Base-by-base conservation (phyloP, 2,329 filamentous ascomycete genomes). In the Teratosphaeria nubilosa region DNA sequence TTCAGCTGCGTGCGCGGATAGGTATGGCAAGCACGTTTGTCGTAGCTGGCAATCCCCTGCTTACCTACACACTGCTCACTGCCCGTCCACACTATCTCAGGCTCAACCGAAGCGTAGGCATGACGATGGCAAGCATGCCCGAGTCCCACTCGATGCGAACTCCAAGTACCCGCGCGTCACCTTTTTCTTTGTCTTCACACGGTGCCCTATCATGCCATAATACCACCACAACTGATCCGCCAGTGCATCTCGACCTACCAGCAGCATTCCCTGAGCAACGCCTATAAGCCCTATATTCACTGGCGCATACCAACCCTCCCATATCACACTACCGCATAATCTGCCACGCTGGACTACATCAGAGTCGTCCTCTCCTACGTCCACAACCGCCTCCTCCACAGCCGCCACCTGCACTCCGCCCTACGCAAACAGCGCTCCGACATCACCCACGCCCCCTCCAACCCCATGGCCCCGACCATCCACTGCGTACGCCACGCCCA, bases 401-500 rank as follows among this genome's bases (percentile, higher is more conserved):
- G 41, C 41, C 41, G 41, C 41, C 41, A 48, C 41, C 41, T 48
- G 16, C 41, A 48, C 41, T 5, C n/a, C 41, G 41, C 41, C 41
- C 41, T 48, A 6, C 41, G 41, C 41, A 48, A 48, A 22, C 41
- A 48, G 22, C 20, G 6, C n/a, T 48, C 41, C 16, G 41, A 48
- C 51, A 53, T 53, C 25, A 53, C 51, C 16, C 13, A 2, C 51
- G 51, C 51, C 30, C 27, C 55, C n/a, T 25, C 56, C 30, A 27
- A 25, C 53, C 56, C 54, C 14, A 74, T 74, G 72, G 59, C 71
- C 14, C 70, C 70, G 14, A 82, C 78, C 51, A 76, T 88, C 63
- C 83, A 88, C 72, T 78, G 87, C 64, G 82, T 90, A 66, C 86
- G 87, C 73, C 87, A 90, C 72, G 87, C 86, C 13, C 73, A 78